These are phyloP conservation scores for Euphorbia peplus DNA, from an alignment of 345 rosid genomes.

Conservation along the genomic window DNA sequence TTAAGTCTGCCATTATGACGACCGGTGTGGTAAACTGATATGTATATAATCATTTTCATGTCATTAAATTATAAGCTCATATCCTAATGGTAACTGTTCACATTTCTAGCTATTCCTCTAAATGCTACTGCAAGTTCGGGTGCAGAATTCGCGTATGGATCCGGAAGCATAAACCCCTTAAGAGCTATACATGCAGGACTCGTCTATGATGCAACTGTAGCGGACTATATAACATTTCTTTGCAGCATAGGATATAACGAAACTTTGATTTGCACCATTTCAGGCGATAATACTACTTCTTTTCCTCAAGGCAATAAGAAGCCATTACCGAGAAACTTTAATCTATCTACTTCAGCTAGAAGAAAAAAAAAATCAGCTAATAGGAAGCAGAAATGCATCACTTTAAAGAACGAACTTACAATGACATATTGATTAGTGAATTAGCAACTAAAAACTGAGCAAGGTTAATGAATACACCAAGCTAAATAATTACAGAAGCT, in stretches of 20 bases:
- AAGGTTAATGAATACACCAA: background rate
- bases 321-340: background rate
- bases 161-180: slow-evolving; percentile 53
- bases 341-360: no score
- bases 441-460: slow-evolving; percentile 4
- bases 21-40: slow-evolving; percentile 7
- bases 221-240: no score
- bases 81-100: no score
- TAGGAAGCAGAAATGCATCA: background rate
- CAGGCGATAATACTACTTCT: slow-evolving; percentile 32
- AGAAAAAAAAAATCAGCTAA: no score
- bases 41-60: no score
- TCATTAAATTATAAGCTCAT: no score
- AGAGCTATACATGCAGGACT: slow-evolving; percentile 42
- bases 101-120: slow-evolving; percentile 41
- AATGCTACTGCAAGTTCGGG: slow-evolving; percentile 21
- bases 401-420: slow-evolving; percentile 17
- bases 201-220: slow-evolving; percentile 23
- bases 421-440: slow-evolving; percentile 8
- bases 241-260: slow-evolving; percentile 31
- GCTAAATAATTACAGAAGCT: background rate
- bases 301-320: slow-evolving; percentile 21
- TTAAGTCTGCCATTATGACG: slow-evolving; percentile 14
- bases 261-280: slow-evolving; percentile 9
- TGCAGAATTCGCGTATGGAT: slow-evolving; percentile 48